Evolutionary conservation across 768 basidiomycete genomes (phyloP), one percentile per base, ranked within the genome.

Genomic region (Suillus variegatus): DNA sequence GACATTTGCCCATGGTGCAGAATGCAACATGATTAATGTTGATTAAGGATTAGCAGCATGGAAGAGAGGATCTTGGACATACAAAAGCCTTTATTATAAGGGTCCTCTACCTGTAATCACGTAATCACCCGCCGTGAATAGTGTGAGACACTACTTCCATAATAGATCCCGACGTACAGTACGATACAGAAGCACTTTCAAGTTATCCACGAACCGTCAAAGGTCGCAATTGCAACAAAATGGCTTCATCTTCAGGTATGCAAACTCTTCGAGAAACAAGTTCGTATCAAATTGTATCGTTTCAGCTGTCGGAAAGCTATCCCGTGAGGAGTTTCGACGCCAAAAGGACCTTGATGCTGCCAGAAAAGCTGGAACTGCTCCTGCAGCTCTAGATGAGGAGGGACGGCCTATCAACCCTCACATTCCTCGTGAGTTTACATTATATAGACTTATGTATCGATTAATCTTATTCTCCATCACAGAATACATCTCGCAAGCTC

Each of bases 401-500:
- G 97, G 97, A 61, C 89, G 86, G 72, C 89, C 95, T 60, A 99
- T 99, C 80, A 99, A 99, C 73, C 97, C 97, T 41, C 97, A 99
- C 78, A 99, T 99, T 80, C 97, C 97, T 74, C 94, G 95, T 95
- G 70, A 67, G 92, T 82, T n/a, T 47, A 22, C 55, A 6, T 40
- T 60, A 35, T 43, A n/a, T 52, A 20, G 1, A 55, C 14, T 61
- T 28, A 52, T 62, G 38, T 2, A 40, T 35, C 46, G 44, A 61
- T 68, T 62, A 65, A 36, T 57, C 60, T 65, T 20, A 56, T 41
- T 46, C n/a, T 52, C 13, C 18, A 61, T 47, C 66, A 14, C 69
- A 95, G 94, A 98, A 80, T 99, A 98, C 76, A 99, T 99, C 75
- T 94, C 97, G 8, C 94, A 97, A 77, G 97, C 95, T 9, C 97